Evolutionary conservation across 2,329 filamentous ascomycete genomes (phyloP).

Genomic region (Diaporthe sp.): DNA sequence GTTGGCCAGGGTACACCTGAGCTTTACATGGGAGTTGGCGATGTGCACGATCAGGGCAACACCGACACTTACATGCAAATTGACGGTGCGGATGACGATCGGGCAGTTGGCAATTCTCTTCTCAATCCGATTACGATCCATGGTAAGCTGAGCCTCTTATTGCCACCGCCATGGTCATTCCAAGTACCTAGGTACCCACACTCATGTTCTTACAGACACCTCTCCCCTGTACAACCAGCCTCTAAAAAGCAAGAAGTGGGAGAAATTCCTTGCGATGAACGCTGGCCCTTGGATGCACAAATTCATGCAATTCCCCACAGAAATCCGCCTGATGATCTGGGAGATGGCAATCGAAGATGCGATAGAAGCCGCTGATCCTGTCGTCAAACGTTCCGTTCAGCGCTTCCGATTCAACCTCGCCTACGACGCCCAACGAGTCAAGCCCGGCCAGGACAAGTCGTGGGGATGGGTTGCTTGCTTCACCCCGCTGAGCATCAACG

Average conservation of each 20-base stretch:
- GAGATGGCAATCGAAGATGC: background rate
- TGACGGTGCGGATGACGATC: background rate
- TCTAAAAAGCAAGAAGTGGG: too few relatives aligned
- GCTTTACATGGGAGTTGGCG: background rate
- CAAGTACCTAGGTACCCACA: background rate
- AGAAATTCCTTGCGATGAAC: too few relatives aligned
- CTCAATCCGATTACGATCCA: background rate
- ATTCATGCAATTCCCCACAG: background rate
- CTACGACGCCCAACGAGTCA: background rate
- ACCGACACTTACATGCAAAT: background rate
- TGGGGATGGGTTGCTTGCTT: conserved; percentile 15
- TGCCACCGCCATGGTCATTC: background rate
- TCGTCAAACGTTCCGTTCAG: background rate
- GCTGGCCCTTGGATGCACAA: background rate
- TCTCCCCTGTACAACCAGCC: background rate
- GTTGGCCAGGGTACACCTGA: background rate
- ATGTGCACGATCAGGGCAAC: background rate
- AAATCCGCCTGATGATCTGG: background rate
- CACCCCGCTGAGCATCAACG: background rate
- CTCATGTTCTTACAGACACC: background rate
- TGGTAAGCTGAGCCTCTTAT: background rate
- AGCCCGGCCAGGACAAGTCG: background rate
- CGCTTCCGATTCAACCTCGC: background rate
- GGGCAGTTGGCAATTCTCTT: background rate
- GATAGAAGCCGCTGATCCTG: background rate